Evolutionary conservation across 345 rosid species (phyloP), one percentile per base, ranked within the genome.

Genomic region (Camelina hispida): DNA sequence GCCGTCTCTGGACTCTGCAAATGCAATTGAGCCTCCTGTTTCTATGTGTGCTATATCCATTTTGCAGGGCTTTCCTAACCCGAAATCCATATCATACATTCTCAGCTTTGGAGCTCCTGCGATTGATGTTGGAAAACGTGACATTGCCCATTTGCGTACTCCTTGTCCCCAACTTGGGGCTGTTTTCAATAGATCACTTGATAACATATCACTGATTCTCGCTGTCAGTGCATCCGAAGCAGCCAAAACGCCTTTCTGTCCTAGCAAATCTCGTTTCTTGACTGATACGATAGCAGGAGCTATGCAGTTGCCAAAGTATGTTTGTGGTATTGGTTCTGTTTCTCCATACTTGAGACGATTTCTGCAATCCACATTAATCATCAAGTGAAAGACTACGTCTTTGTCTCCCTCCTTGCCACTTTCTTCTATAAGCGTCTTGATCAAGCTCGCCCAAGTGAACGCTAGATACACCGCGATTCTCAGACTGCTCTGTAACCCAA

Each of bases 301-400:
- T n/a, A 83, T n/a, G 15, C 85, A 83, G 52, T 84, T 87, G 1
- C 85, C 84, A 40, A 83, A 84, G 66, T 86, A 86, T 1, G 81
- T 80, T 4, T 25, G 20, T 6, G 85, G 84, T 43, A 81, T 37
- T 1, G 72, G 74, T 71, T 71, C 62, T 1, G 72, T 72, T 71
- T 71, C 62, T 25, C 43, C n/a, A 10, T 37, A 63, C 47, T 76
- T 76, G 9, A 60, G 14, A 9, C 84, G 81, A 9, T 68, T 76
- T 42, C 79, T 76, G 74, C 79, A 76, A 68, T 76, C 74, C 4
- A 76, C 79, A 23, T 76, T 69, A 4, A 76, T 62, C 75, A 76
- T n/a, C 70, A 69, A 55, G 46, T 76, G 38, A 25, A 69, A 76
- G 25, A 35, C 59, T 43, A 61, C 64, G 0, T 69, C 70, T 12